These are phyloP conservation scores for Cinnamomum chago DNA, from an alignment of 164 flowering plant species.

Conservation along the genomic window DNA sequence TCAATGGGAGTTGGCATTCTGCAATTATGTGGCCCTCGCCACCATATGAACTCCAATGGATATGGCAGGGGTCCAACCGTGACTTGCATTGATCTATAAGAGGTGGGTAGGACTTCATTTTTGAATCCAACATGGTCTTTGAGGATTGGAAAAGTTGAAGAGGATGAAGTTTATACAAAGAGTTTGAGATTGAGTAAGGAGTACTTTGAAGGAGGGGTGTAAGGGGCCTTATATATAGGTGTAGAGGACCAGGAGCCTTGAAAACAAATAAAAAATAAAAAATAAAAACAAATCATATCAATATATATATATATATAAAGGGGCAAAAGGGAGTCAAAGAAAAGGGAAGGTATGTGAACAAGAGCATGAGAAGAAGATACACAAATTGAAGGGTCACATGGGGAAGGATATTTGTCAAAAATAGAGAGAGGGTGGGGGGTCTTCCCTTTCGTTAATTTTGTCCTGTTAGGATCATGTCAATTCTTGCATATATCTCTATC, in stretches of 20 bases:
- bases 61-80: slow-evolving; percentile 13
- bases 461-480: slow-evolving; percentile 17
- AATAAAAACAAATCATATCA: too few species aligned
- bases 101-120: slow-evolving; percentile 40
- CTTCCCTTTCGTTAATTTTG: slow-evolving; percentile 7
- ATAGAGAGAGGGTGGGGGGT: slow-evolving; percentile 9
- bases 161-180: neutral
- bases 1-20: slow-evolving; percentile 59
- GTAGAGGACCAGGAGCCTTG: neutral
- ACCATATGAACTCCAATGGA: neutral
- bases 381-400: slow-evolving; percentile 14
- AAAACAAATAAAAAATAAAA: too few species aligned
- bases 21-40: slow-evolving; percentile 5
- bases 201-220: neutral
- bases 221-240: slow-evolving; percentile 13
- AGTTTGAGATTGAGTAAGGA: neutral
- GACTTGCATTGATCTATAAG: slow-evolving; percentile 31
- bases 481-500: neutral
- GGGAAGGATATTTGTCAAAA: slow-evolving; percentile 42
- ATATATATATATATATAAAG: too few species aligned
- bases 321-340: neutral
- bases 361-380: slow-evolving; percentile 30
- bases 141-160: neutral
- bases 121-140: slow-evolving; percentile 17
- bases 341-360: slow-evolving; percentile 5